phyloP scores from a whole-genome alignment of 352 stramenopile genomes.

The Phytopythium boreale region DNA sequence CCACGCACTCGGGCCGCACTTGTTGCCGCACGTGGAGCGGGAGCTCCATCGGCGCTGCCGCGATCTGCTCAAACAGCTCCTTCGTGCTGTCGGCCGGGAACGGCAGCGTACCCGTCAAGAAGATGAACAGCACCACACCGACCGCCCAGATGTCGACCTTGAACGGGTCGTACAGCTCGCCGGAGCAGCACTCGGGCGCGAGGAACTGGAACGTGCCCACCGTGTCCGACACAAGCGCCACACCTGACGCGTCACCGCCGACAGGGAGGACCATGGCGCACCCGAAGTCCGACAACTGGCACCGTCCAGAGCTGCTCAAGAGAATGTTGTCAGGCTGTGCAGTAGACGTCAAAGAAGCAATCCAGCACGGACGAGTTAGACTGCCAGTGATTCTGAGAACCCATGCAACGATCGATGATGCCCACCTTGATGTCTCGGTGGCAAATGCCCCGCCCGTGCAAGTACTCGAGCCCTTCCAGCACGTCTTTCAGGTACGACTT shows the following conservation, averaged over 20 bases:
- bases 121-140: slow-evolving; percentile 84
- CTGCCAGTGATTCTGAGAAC: neutral
- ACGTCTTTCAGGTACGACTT: slow-evolving; percentile 70
- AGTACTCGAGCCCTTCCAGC: slow-evolving; percentile 73
- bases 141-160: slow-evolving; percentile 85
- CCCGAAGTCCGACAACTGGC: slow-evolving; percentile 87
- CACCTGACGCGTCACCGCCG: neutral
- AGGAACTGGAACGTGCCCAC: slow-evolving; percentile 90
- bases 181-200: slow-evolving; percentile 84
- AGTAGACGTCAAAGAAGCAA: slow-evolving; percentile 1
- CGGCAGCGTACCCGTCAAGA: slow-evolving; percentile 77
- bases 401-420: too few species aligned
- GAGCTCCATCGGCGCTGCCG: slow-evolving; percentile 34
- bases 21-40: slow-evolving; percentile 22
- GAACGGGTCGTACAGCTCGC: slow-evolving; percentile 82
- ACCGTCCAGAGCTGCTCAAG: slow-evolving; percentile 70
- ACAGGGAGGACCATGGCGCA: slow-evolving; percentile 51
- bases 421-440: slow-evolving; percentile 89
- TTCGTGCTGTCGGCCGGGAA: slow-evolving; percentile 71
- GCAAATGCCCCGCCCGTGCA: slow-evolving; percentile 72
- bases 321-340: slow-evolving; percentile 85
- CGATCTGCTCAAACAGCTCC: slow-evolving; percentile 82
- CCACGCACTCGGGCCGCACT: slow-evolving; percentile 26
- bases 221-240: slow-evolving; percentile 61
- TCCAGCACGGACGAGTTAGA: neutral